Evolutionary conservation across 306 rosid genomes (phyloP), one percentile per base, ranked within the genome.

Genomic region (Aeschynomene evenia): DNA sequence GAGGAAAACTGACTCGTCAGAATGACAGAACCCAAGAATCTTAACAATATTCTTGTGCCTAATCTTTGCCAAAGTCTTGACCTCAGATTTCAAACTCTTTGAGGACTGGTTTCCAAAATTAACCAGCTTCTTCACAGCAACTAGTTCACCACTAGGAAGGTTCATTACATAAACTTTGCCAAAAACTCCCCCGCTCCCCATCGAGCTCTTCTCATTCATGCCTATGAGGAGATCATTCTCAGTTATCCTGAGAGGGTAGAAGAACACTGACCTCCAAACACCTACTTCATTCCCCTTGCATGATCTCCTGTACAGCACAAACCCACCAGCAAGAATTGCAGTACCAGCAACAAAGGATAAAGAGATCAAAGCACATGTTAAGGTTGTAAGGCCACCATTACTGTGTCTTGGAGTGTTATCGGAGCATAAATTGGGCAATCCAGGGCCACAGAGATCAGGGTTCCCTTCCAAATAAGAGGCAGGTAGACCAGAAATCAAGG

Each of bases 401-500:
- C 59, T 81, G 73, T 72, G 82, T 73, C 64, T 82, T 62, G 80
- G 79, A 52, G 49, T 81, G 43, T 85, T 88, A 61, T 84, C 88
- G 57, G 95, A 84, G 75, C 99, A 94, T 18, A 86, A 73, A 48
- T 81, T 77, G 43, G 89, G 83, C 68, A 91, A 84, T 60, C 97
- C 99, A 22, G 89, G 87, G 19, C 99, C 99, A 58, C 99, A 94
- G 42, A 94, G 97, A 61, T 63, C 81, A 21, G 88, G 86, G 70
- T 94, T 94, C 58, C 99, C 99, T 75, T 94, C 95, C 80, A 94
- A 85, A 75, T 85, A 94, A 15, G 99, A 94, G 43, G 99, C 99
- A 6, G 99, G 99, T 2, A 94, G 87, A 55, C 96, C 97, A 8
- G 97, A 88, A 70, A 94, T 83, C 76, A 94, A 74, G 45, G 96